Evolutionary conservation across 1,284 basidiomycete species (phyloP).

Genomic region (Rhodotorula sp.): DNA sequence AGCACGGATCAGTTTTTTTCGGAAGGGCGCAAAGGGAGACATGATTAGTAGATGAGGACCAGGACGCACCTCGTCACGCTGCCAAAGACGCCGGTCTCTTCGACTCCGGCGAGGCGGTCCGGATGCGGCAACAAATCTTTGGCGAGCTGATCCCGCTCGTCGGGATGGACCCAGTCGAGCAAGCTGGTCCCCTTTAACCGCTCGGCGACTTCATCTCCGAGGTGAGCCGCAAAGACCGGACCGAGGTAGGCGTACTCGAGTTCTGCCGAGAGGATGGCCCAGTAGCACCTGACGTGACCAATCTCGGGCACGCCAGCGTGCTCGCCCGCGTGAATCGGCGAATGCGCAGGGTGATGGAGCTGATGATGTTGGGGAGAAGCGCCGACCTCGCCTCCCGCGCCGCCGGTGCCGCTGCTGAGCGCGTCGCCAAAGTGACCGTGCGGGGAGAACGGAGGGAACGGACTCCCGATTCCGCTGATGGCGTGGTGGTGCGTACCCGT

Average conservation of each 20-base stretch:
- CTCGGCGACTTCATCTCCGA: conserved; percentile 65
- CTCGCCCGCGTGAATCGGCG: not conserved
- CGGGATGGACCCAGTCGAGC: conserved; percentile 84
- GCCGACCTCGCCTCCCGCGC: not conserved
- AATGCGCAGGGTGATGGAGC: not conserved
- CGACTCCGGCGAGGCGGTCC: conserved; percentile 74
- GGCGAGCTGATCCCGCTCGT: conserved; percentile 63
- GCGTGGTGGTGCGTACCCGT: not conserved
- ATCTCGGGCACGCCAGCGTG: conserved; percentile 10
- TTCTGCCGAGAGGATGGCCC: conserved; percentile 33
- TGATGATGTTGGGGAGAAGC: not conserved
- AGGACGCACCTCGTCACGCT: conserved; percentile 83
- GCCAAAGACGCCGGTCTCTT: conserved; percentile 78
- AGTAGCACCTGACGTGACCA: conserved; percentile 38
- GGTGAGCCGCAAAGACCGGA: conserved; percentile 74
- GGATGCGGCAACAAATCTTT: conserved; percentile 31
- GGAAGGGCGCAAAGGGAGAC: not conserved
- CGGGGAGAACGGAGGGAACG: not conserved
- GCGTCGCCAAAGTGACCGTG: not conserved
- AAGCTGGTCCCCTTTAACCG: conserved; percentile 71
- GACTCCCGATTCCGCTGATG: not conserved
- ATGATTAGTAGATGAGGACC: no score
- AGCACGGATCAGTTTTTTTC: not conserved
- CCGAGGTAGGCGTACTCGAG: conserved; percentile 85
- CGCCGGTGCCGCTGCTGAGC: not conserved